Evolutionary conservation across 768 basidiomycete species (phyloP).

Genomic region (Harrya chromipes): DNA sequence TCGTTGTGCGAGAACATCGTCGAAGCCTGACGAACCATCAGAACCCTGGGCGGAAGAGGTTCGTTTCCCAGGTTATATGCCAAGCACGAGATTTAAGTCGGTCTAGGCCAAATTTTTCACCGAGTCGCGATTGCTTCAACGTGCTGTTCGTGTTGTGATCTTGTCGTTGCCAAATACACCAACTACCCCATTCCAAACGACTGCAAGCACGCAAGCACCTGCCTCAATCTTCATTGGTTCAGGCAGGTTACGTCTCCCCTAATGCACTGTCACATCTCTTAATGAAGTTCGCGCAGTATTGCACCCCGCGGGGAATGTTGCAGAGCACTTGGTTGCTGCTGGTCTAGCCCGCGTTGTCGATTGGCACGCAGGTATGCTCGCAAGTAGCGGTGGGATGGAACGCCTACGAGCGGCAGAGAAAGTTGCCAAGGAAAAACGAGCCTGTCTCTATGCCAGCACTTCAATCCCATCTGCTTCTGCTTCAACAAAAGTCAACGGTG

Average conservation of each 20-base stretch:
- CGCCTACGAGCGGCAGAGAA: conserved; percentile 82
- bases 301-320: conserved; percentile 94
- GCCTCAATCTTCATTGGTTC: conserved; percentile 89
- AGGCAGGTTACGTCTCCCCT: conserved; percentile 39
- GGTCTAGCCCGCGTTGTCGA: conserved; percentile 92
- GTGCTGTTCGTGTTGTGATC: conserved; percentile 70
- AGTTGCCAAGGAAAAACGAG: conserved; percentile 70
- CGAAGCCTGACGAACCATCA: conserved; percentile 70
- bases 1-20: conserved; percentile 65
- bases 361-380: conserved; percentile 97
- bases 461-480: conserved; percentile 34
- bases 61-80: conserved; percentile 19
- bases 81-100: conserved; percentile 1
- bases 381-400: conserved; percentile 81
- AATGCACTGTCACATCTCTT: neutral
- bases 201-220: conserved; percentile 51
- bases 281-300: conserved; percentile 44
- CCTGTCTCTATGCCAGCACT: conserved; percentile 63
- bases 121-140: conserved; percentile 82
- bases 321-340: conserved; percentile 78
- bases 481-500: conserved; percentile 46
- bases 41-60: conserved; percentile 93
- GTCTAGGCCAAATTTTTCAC: conserved; percentile 88
- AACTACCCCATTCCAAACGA: conserved; percentile 76
- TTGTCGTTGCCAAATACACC: conserved; percentile 77